A percentile compares a stretch with the other conserved stretches of the same genome.
These are phyloP conservation scores for Suillus alpinus DNA, from an alignment of 768 basidiomycete species.

Conservation along the genomic window DNA sequence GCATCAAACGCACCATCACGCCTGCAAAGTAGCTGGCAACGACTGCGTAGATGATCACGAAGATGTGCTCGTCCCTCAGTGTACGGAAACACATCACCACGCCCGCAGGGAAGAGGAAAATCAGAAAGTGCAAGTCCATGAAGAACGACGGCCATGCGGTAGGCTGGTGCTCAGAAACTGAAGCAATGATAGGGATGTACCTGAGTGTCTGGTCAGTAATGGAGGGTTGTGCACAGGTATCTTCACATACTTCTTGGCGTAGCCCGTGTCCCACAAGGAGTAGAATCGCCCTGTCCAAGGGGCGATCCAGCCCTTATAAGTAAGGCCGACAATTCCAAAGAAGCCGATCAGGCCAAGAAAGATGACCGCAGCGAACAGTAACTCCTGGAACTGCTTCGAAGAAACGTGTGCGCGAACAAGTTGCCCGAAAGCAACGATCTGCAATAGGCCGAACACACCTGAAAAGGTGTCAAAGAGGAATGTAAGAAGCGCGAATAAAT, in stretches of 20 bases:
- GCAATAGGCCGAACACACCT: slow-evolving; percentile 95
- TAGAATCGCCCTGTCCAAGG: slow-evolving; percentile 99
- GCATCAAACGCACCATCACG: slow-evolving; percentile 99
- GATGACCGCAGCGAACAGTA: slow-evolving; percentile 71
- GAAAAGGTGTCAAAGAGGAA: slow-evolving; percentile 5
- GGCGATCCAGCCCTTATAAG: slow-evolving; percentile 92
- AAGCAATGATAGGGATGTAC: slow-evolving; percentile 97
- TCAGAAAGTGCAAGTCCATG: slow-evolving; percentile 97
- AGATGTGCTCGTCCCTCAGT: slow-evolving; percentile 94
- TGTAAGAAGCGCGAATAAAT: slow-evolving; percentile 8
- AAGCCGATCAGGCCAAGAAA: slow-evolving; percentile 70
- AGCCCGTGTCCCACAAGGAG: slow-evolving; percentile 98
- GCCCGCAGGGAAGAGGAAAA: slow-evolving; percentile 97
- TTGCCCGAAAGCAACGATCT: slow-evolving; percentile 92
- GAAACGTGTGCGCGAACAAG: slow-evolving; percentile 87
- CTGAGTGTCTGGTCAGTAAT: slow-evolving; percentile 33
- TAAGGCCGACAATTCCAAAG: slow-evolving; percentile 72
- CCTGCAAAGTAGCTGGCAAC: slow-evolving; percentile 98
- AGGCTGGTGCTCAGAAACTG: slow-evolving; percentile 98
- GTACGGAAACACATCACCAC: slow-evolving; percentile 92
- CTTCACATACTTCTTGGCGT: slow-evolving; percentile 84
- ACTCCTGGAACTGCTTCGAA: slow-evolving; percentile 85
- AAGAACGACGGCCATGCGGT: slow-evolving; percentile 99
- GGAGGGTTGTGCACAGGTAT: slow-evolving; percentile 4
- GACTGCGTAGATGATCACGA: slow-evolving; percentile 96